These are phyloP conservation scores for Wickerhamiella parazyma DNA, from an alignment of 805 yeast genomes.

Conservation along the genomic window DNA sequence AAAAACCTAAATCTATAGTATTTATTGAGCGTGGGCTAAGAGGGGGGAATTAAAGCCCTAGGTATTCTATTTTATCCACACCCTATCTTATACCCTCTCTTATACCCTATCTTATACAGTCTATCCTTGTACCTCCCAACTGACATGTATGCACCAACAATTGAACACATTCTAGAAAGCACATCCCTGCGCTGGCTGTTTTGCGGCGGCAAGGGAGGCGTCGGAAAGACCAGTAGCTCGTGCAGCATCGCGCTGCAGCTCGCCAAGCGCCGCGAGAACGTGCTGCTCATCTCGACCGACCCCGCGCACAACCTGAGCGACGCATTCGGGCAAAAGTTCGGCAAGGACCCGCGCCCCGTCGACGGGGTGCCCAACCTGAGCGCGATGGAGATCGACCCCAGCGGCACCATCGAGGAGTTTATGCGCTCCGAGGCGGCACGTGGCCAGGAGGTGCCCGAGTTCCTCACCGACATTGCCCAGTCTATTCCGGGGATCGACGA, in stretches of 20 bases:
- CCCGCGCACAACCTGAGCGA: constrained; percentile 97
- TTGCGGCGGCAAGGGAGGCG: constrained; percentile 99
- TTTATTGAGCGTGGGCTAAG: no score
- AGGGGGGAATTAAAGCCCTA: no score
- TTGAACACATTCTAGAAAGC: constrained; percentile 30
- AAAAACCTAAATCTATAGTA: not conserved
- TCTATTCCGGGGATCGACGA: constrained; percentile 98
- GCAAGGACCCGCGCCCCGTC: constrained; percentile 89
- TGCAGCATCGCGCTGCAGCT: constrained; percentile 90
- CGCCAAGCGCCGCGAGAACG: constrained; percentile 72
- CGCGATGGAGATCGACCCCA: constrained; percentile 98
- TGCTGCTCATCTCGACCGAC: constrained; percentile 85
- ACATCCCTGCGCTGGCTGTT: constrained; percentile 79
- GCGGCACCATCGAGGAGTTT: constrained; percentile 83
- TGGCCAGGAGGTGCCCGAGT: constrained; percentile 41
- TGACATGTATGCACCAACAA: constrained; percentile 25
- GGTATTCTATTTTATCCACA: no score
- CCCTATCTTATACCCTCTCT: no score
- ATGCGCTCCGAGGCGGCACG: constrained; percentile 29
- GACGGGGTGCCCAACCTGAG: constrained; percentile 78
- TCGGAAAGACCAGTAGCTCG: constrained; percentile 96
- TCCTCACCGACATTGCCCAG: constrained; percentile 84
- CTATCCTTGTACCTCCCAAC: no score
- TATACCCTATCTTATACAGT: no score
- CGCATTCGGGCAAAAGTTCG: constrained; percentile 96